phyloP scores from a whole-genome alignment of 495 filamentous ascomycete species.

The Podospora australis region DNA sequence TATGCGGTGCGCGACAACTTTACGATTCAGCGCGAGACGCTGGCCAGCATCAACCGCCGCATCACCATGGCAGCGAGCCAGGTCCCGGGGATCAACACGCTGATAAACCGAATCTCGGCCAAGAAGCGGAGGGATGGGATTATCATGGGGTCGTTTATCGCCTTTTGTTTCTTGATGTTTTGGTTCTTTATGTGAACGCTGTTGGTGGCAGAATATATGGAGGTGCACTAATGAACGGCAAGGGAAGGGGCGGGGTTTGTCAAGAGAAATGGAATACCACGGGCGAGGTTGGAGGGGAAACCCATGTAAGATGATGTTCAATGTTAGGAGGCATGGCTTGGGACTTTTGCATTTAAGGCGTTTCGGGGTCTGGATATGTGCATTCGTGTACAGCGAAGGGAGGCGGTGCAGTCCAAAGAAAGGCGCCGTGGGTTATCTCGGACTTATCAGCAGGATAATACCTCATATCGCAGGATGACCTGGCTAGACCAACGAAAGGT shows the following conservation, averaged over 20 bases:
- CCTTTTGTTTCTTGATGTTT: slow-evolving; percentile 81
- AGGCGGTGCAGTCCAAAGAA: too few species aligned
- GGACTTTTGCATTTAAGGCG: slow-evolving; percentile 2
- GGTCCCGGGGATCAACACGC: slow-evolving; percentile 85
- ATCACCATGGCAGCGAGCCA: slow-evolving; percentile 84
- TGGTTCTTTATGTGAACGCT: slow-evolving; percentile 64
- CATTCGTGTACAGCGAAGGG: too few species aligned
- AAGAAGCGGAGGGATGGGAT: slow-evolving; percentile 95
- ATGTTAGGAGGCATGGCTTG: too few species aligned
- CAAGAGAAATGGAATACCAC: too few species aligned
- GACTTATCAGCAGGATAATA: not conserved
- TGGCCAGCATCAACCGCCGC: slow-evolving; percentile 78
- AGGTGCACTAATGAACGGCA: too few species aligned
- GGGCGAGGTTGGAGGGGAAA: too few species aligned
- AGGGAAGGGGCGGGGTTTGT: too few species aligned
- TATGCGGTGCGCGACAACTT: slow-evolving; percentile 96
- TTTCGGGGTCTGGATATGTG: too few species aligned
- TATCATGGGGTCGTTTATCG: slow-evolving; percentile 85
- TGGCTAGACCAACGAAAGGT: too few species aligned
- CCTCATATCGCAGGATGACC: too few species aligned
- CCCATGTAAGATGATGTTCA: too few species aligned
- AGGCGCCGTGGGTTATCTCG: not conserved
- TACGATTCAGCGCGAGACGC: slow-evolving; percentile 73
- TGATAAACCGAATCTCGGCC: slow-evolving; percentile 89
- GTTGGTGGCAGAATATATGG: too few species aligned